Conservation (phyloP, 1,284 basidiomycete species). For the Anthracocystis walkeri region DNA sequence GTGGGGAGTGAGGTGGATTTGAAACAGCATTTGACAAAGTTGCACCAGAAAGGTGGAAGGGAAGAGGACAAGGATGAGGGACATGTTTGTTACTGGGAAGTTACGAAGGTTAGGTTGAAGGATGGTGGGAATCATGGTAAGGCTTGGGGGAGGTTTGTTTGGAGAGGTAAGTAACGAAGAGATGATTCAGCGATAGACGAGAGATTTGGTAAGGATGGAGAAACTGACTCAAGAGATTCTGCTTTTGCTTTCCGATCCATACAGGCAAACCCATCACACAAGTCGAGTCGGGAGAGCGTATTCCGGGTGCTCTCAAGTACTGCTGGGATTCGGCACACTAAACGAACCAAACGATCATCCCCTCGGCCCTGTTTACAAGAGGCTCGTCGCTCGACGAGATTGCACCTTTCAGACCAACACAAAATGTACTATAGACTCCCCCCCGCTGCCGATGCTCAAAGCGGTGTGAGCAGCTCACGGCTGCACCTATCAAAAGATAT, state of each 20-base stretch:
- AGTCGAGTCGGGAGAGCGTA: conserved; percentile 34
- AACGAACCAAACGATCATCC: not conserved
- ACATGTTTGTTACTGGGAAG: conserved; percentile 53
- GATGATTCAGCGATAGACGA: not conserved
- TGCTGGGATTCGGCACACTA: conserved; percentile 41
- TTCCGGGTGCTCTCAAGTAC: conserved; percentile 56
- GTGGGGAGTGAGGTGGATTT: conserved; percentile 20
- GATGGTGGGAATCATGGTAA: conserved; percentile 57
- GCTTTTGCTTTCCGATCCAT: not conserved
- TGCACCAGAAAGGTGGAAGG: conserved; percentile 11
- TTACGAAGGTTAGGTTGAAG: conserved; percentile 54
- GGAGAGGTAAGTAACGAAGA: conserved; percentile 49
- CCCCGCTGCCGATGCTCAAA: not conserved
- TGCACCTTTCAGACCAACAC: not conserved
- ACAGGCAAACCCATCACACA: conserved; percentile 51
- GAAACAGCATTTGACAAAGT: conserved; percentile 19
- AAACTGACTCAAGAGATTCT: not conserved
- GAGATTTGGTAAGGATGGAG: not conserved
- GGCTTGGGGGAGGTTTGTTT: conserved; percentile 55
- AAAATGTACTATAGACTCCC: conserved; percentile 25
- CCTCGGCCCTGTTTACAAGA: not conserved
- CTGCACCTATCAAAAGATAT: not conserved
- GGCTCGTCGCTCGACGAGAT: not conserved
- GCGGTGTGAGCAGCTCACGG: not conserved
- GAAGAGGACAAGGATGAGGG: conserved; percentile 18